A percentile compares a stretch with the other conserved stretches of the same genome.
Evolutionary conservation across 2,329 filamentous ascomycete species (phyloP).

Genomic region (Colletotrichum graminicola): DNA sequence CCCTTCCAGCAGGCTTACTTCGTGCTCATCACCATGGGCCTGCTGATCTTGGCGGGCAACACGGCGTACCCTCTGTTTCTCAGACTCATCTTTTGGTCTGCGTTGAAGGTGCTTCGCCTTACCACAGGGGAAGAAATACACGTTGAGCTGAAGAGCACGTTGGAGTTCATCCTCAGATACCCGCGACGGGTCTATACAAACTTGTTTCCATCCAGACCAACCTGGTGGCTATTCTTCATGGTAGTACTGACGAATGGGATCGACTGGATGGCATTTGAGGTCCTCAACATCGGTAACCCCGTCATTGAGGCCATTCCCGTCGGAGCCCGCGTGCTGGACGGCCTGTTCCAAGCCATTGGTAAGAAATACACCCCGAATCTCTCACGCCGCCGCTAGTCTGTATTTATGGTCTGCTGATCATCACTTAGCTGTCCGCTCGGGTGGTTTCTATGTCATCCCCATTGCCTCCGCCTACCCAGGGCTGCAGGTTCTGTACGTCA

Average conservation of each 20-base stretch:
- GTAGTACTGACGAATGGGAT: conserved; percentile 70
- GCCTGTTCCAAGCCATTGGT: conserved; percentile 73
- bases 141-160: conserved; percentile 60
- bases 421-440: conserved; percentile 68
- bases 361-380: conserved; percentile 42
- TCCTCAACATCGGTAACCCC: conserved; percentile 73
- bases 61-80: conserved; percentile 75
- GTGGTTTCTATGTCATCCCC: conserved; percentile 74
- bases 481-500: conserved; percentile 70
- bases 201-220: conserved; percentile 72
- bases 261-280: conserved; percentile 75
- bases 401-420: neutral
- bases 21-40: conserved; percentile 65
- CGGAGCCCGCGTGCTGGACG: conserved; percentile 70
- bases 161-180: conserved; percentile 67
- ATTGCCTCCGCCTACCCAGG: conserved; percentile 69
- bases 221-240: conserved; percentile 75
- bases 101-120: conserved; percentile 56
- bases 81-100: conserved; percentile 68
- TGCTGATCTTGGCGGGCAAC: conserved; percentile 73
- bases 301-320: conserved; percentile 64
- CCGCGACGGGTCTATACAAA: conserved; percentile 72
- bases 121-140: conserved; percentile 54
- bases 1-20: conserved; percentile 68
- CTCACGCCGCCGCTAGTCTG: conserved; percentile 7